Conservation (phyloP, 352 stramenopile genomes). For the Phytophthora kernoviae region DNA sequence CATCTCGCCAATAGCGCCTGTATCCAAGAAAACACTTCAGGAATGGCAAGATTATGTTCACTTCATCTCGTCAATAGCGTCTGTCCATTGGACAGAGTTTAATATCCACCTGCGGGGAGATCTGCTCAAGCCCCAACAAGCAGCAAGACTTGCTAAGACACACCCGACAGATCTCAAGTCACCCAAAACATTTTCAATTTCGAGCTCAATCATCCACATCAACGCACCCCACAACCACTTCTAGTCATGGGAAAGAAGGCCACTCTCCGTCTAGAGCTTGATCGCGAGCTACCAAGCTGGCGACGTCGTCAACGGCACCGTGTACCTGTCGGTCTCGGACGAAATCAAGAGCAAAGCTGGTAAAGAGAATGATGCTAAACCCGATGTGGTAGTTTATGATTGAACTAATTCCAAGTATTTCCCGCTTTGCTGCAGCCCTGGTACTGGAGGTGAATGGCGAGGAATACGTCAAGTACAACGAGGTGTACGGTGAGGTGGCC, state of each 20-base stretch:
- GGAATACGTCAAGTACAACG: constrained; percentile 35
- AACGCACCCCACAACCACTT: not conserved
- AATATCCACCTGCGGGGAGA: too few relatives aligned
- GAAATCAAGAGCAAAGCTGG: constrained; percentile 31
- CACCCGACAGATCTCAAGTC: not conserved
- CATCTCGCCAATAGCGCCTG: too few relatives aligned
- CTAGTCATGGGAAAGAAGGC: constrained; percentile 28
- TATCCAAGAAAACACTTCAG: too few relatives aligned
- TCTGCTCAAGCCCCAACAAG: too few relatives aligned
- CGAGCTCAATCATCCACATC: not conserved
- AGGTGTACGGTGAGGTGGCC: constrained; percentile 20
- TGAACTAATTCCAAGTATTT: constrained; percentile 5
- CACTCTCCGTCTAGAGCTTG: constrained; percentile 29
- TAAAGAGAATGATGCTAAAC: constrained; percentile 3
- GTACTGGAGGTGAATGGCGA: constrained; percentile 28
- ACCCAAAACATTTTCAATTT: constrained; percentile 26
- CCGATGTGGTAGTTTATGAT: not conserved
- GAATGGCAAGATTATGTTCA: too few relatives aligned
- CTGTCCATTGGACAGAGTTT: too few relatives aligned
- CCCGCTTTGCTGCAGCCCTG: constrained; percentile 16
- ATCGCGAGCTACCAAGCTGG: constrained; percentile 26
- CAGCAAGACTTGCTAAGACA: not conserved
- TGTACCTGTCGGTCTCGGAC: constrained; percentile 28
- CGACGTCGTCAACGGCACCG: constrained; percentile 27
- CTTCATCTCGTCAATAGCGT: too few relatives aligned